These are phyloP conservation scores for Nissolia schottii DNA, from an alignment of 306 rosid genomes.

Conservation along the genomic window DNA sequence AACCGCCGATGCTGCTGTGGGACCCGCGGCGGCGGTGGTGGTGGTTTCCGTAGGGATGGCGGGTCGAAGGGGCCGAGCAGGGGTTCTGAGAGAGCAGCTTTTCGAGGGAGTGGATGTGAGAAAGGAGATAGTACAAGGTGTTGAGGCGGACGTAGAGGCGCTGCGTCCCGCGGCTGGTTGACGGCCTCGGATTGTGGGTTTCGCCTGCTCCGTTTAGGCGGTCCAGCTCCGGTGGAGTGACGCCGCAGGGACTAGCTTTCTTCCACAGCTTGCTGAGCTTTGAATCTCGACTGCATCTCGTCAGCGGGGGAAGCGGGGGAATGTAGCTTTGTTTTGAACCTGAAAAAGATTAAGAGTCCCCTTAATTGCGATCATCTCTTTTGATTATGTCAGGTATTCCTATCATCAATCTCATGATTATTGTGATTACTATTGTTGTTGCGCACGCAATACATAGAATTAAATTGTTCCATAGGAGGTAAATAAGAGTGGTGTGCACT, in stretches of 20 bases:
- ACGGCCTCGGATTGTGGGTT: constrained; percentile 63
- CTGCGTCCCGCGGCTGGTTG: constrained; percentile 91
- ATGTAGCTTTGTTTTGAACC: constrained; percentile 81
- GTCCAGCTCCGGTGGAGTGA: constrained; percentile 27
- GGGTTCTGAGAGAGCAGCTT: constrained; percentile 48
- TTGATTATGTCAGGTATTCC: too few relatives aligned
- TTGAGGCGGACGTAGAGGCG: constrained; percentile 91
- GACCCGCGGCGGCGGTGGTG: too few relatives aligned
- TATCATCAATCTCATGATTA: not conserved
- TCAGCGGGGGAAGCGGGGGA: constrained; percentile 81
- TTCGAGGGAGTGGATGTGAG: constrained; percentile 57
- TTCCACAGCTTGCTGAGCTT: constrained; percentile 65
- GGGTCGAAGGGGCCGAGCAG: constrained; percentile 31
- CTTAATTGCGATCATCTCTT: too few relatives aligned
- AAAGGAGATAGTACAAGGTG: constrained; percentile 61
- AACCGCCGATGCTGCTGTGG: constrained; percentile 12
- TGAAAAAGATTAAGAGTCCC: constrained; percentile 27
- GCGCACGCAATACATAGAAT: too few relatives aligned
- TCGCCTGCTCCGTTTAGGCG: constrained; percentile 39
- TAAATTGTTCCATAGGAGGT: too few relatives aligned
- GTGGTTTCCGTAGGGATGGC: constrained; percentile 23
- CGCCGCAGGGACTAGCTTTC: constrained; percentile 63
- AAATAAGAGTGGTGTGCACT: not conserved
- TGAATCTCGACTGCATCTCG: constrained; percentile 80
- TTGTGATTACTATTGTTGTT: too few relatives aligned